Percentiles rank a stretch among this genome's conserved stretches.
Evolutionary conservation across 768 basidiomycete species (phyloP).

Genomic region (Russula ochroleuca): DNA sequence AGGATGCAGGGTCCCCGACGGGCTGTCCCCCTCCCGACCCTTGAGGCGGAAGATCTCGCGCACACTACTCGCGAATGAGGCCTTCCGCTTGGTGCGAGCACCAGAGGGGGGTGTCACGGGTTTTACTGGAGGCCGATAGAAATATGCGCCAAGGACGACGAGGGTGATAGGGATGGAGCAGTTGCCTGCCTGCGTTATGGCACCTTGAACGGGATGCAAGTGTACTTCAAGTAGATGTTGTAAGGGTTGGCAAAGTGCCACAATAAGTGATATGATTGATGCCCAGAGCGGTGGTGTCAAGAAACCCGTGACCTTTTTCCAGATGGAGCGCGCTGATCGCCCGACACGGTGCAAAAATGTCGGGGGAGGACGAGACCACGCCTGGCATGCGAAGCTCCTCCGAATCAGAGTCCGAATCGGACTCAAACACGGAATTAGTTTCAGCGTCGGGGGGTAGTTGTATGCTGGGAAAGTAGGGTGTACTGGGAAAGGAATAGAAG

Average conservation of each 20-base stretch:
- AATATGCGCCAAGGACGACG: slow-evolving; percentile 91
- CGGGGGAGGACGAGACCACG: slow-evolving; percentile 30
- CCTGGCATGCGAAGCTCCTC: slow-evolving; percentile 28
- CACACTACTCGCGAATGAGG: slow-evolving; percentile 41
- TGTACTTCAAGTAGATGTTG: slow-evolving; percentile 66
- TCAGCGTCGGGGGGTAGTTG: slow-evolving; percentile 15
- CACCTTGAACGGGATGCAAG: slow-evolving; percentile 62
- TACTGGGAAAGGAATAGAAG: slow-evolving; percentile 66
- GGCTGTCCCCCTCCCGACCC: slow-evolving; percentile 15
- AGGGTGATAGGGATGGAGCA: slow-evolving; percentile 87
- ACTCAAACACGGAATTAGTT: slow-evolving; percentile 21
- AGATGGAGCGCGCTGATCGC: slow-evolving; percentile 32
- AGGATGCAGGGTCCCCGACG: slow-evolving; percentile 19
- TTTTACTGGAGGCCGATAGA: slow-evolving; percentile 47
- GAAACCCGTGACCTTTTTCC: slow-evolving; percentile 54
- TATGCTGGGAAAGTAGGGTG: slow-evolving; percentile 32
- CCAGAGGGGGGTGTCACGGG: slow-evolving; percentile 16
- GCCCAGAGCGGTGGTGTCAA: slow-evolving; percentile 91
- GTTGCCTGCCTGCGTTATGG: slow-evolving; percentile 61
- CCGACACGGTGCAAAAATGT: slow-evolving; percentile 32
- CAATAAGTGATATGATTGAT: slow-evolving; percentile 65
- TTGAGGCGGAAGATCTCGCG: slow-evolving; percentile 42
- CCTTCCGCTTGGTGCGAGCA: slow-evolving; percentile 15
- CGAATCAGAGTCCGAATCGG: slow-evolving; percentile 29
- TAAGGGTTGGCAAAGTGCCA: slow-evolving; percentile 70